These are phyloP conservation scores for Brasilioporus rufonigricans DNA, from an alignment of 768 basidiomycete genomes.

Conservation along the genomic window DNA sequence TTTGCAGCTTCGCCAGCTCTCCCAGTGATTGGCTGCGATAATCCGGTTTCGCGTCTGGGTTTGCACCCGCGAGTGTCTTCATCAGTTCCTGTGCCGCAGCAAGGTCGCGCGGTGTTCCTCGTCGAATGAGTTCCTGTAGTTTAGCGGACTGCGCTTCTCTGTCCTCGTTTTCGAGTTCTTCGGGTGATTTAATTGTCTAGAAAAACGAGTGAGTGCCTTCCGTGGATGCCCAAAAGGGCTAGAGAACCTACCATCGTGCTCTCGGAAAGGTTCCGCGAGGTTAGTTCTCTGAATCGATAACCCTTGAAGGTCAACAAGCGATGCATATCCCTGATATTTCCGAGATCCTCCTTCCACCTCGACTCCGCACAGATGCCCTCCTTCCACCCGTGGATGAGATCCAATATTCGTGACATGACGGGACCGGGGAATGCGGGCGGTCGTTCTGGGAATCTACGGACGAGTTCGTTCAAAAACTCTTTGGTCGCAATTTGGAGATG, in stretches of 20 bases:
- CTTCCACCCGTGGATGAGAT: constrained; percentile 93
- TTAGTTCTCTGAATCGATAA: constrained; percentile 65
- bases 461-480: constrained; percentile 97
- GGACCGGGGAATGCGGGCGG: constrained; percentile 94
- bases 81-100: constrained; percentile 96
- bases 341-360: constrained; percentile 94
- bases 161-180: constrained; percentile 95
- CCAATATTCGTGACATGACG: constrained; percentile 92
- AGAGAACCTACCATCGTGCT: constrained; percentile 21
- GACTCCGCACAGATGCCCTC: constrained; percentile 86
- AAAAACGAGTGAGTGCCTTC: neutral
- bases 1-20: constrained; percentile 92
- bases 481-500: constrained; percentile 97
- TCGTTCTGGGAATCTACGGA: constrained; percentile 95
- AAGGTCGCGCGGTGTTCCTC: constrained; percentile 94
- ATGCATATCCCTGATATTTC: constrained; percentile 98
- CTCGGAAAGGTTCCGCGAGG: constrained; percentile 18
- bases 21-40: constrained; percentile 86
- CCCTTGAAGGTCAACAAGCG: constrained; percentile 92
- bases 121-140: constrained; percentile 95
- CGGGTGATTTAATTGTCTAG: constrained; percentile 89
- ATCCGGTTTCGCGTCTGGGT: constrained; percentile 92
- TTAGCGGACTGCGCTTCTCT: constrained; percentile 94
- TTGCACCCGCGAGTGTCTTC: constrained; percentile 92
- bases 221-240: neutral